Base-by-base conservation (phyloP, 2,329 filamentous ascomycete genomes). In the Penicillium sp. region DNA sequence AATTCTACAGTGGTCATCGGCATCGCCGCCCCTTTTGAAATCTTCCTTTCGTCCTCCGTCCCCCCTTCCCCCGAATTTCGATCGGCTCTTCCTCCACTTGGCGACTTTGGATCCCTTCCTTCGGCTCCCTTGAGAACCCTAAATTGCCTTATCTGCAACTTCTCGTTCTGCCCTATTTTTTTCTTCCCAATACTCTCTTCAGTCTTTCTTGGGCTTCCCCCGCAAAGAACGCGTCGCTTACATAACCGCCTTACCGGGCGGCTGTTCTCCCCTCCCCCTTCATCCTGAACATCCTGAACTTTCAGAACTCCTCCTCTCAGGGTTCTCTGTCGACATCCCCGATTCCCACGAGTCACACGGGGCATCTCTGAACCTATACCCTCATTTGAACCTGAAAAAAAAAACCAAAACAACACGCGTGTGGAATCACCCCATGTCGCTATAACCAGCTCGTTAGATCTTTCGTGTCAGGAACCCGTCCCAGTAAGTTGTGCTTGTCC, bases 391-490 rank as follows among this genome's bases (percentile, higher is more conserved):
- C 35, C 16, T 11, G 11, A 25, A 16, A 38, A 38, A 35, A 37
- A 40, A 28, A 40, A 40, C 37, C 37, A 16, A 38, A 38, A 22
- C 22, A 40, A 28, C 37, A 40, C 37, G 37, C 26, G 4, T 55
- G 16, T 53, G 30, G 42, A 35, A 57, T 63, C 61, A 26, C 70
- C 60, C 65, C 65, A 74, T 74, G 73, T 74, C 70, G 71, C 68
- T 66, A 55, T 71, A 73, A 64, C 64, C 67, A 19, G 61, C 62
- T 65, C 58, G 42, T 55, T 59, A 58, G 62, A 64, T 73, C 63
- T 66, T 65, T 68, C 64, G 62, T 70, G 68, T 68, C 65, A 69
- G 66, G 63, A 72, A 68, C 65, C 65, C 69, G 67, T 63, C 67
- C 66, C 52, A 66, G 70, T 70, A 68, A 69, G 70, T 73, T 42